Evolutionary conservation across 2,329 filamentous ascomycete genomes (phyloP).

Genomic region (Pestalotiopsis sp.): DNA sequence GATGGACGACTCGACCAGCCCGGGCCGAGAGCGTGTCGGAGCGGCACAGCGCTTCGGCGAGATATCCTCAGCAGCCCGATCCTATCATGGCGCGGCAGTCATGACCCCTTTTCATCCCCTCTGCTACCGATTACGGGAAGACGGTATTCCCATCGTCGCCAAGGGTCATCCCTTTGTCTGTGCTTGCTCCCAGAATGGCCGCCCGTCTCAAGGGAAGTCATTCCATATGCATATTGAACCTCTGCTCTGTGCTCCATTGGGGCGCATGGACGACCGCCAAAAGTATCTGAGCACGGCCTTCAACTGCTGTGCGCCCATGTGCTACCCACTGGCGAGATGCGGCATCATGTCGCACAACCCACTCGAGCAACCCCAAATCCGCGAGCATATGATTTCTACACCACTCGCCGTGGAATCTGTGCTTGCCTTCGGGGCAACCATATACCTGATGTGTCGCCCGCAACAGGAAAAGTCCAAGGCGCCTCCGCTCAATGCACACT

Average conservation of each 20-base stretch:
- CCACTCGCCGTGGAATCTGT: not conserved
- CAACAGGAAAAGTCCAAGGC: not conserved
- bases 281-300: conserved; percentile 1
- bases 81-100: not conserved
- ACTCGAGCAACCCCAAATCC: not conserved
- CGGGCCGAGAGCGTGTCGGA: not conserved
- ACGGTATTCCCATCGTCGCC: not conserved
- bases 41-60: not conserved
- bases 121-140: conserved; percentile 1
- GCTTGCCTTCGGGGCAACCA: not conserved
- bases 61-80: not conserved
- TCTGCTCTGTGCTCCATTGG: not conserved
- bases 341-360: conserved; percentile 6
- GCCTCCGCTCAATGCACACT: not conserved
- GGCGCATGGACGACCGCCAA: not conserved
- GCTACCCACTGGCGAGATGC: not conserved
- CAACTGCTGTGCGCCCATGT: not conserved
- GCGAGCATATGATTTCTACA: not conserved
- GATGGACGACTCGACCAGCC: not conserved
- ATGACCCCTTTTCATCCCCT: not conserved
- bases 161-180: not conserved
- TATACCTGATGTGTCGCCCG: not conserved
- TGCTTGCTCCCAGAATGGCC: not conserved
- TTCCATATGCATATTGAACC: not conserved
- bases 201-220: not conserved